These are phyloP conservation scores for Diaporthe batatas DNA, from an alignment of 2,329 filamentous ascomycete species.

Conservation along the genomic window DNA sequence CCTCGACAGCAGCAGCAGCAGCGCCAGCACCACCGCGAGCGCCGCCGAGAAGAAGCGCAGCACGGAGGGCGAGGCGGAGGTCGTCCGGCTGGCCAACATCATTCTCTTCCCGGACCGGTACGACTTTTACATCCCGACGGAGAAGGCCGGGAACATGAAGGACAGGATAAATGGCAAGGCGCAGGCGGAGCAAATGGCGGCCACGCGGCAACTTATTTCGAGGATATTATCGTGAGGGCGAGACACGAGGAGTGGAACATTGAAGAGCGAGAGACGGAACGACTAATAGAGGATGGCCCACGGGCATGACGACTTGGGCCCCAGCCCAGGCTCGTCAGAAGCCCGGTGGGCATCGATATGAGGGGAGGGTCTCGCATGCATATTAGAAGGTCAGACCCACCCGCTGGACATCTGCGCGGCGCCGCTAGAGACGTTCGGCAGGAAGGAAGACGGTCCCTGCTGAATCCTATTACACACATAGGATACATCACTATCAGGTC, in stretches of 20 bases:
- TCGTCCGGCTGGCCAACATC: constrained; percentile 67
- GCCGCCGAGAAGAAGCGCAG: constrained; percentile 45
- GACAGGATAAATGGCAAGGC: constrained; percentile 39
- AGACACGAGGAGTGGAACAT: not conserved
- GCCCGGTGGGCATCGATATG: not conserved
- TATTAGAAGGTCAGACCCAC: constrained; percentile 25
- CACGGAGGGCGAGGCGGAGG: constrained; percentile 62
- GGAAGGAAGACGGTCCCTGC: not conserved
- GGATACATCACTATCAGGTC: not conserved
- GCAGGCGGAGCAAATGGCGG: constrained; percentile 42
- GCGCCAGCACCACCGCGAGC: constrained; percentile 42
- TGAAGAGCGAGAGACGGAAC: no score
- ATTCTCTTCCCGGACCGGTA: constrained; percentile 68
- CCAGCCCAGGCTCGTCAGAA: not conserved
- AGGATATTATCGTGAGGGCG: constrained; percentile 36
- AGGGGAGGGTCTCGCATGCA: constrained; percentile 7
- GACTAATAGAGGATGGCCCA: not conserved
- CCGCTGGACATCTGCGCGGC: not conserved
- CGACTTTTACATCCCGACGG: constrained; percentile 61
- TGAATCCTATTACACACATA: not conserved
- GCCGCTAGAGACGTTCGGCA: constrained; percentile 8
- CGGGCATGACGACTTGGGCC: not conserved
- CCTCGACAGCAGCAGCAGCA: constrained; percentile 43
- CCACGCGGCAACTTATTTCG: constrained; percentile 41
- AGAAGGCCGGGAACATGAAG: constrained; percentile 35